Percentiles rank a stretch among this genome's conserved stretches.
These are phyloP conservation scores for Botrytis squamosa DNA, from an alignment of 2,329 filamentous ascomycete species.

Conservation along the genomic window DNA sequence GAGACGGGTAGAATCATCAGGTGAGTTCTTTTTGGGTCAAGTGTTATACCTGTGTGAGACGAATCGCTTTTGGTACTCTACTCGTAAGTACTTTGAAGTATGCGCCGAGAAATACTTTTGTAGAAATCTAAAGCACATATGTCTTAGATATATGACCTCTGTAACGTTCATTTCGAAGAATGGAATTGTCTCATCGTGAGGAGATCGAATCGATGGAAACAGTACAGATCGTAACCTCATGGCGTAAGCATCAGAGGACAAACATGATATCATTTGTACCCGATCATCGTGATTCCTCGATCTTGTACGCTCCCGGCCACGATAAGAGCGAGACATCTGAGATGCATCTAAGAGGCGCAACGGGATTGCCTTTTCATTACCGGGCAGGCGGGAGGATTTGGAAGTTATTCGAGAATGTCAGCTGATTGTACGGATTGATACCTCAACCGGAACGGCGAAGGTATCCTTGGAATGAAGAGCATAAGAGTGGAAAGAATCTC, in stretches of 20 bases:
- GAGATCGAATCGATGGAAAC: not conserved
- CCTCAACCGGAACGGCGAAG: not conserved
- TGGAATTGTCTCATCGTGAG: not conserved
- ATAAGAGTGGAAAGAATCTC: not conserved
- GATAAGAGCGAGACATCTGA: conserved; percentile 4
- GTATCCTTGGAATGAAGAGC: not conserved
- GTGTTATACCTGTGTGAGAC: not conserved
- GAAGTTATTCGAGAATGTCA: not conserved
- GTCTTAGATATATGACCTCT: not conserved
- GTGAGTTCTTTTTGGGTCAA: not conserved
- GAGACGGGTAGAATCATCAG: not conserved
- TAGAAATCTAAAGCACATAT: not conserved
- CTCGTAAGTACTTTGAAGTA: not conserved
- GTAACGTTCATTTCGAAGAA: not conserved
- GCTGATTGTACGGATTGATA: not conserved
- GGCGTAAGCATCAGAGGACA: not conserved
- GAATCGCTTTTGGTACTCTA: not conserved
- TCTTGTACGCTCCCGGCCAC: conserved; percentile 1
- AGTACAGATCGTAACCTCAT: not conserved
- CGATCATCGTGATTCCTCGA: not conserved
- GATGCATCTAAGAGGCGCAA: not conserved
- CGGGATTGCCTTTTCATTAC: not conserved
- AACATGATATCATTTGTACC: conserved; percentile 10
- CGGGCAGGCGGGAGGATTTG: not conserved
- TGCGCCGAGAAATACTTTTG: not conserved